Evolutionary conservation across 768 basidiomycete genomes (phyloP).

Genomic region (Xerocomellus dryophilus): DNA sequence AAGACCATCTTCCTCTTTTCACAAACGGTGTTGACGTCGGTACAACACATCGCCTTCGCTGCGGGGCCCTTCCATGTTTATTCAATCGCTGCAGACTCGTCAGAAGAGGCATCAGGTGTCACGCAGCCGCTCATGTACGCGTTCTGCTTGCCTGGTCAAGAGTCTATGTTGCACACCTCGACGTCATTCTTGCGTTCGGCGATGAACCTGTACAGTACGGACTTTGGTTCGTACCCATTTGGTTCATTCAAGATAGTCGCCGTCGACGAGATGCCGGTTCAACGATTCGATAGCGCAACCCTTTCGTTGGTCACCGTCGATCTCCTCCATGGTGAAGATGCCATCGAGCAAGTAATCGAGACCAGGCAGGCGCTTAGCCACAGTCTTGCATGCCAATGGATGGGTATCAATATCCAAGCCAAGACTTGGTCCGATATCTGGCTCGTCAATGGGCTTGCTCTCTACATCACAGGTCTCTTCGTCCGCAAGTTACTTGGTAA

Average conservation of each 20-base stretch:
- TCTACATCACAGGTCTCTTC: conserved; percentile 88
- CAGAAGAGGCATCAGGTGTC: conserved; percentile 59
- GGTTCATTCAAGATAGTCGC: conserved; percentile 92
- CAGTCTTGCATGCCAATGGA: conserved; percentile 93
- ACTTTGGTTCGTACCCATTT: conserved; percentile 96
- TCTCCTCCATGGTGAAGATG: conserved; percentile 80
- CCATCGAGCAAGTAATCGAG: conserved; percentile 91
- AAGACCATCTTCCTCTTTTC: conserved; percentile 94
- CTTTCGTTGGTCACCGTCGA: conserved; percentile 77
- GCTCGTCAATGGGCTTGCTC: conserved; percentile 92
- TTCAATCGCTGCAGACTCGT: conserved; percentile 60
- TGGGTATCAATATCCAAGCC: conserved; percentile 92
- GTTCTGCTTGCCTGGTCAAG: conserved; percentile 90
- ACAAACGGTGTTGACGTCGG: conserved; percentile 82
- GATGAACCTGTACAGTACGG: conserved; percentile 88
- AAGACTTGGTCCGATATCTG: conserved; percentile 92
- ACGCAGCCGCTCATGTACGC: conserved; percentile 80
- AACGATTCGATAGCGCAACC: conserved; percentile 82
- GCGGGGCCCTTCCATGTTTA: conserved; percentile 90
- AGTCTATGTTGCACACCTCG: conserved; percentile 64
- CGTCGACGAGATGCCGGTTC: conserved; percentile 81
- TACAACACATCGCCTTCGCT: conserved; percentile 95
- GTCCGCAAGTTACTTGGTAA: conserved; percentile 85
- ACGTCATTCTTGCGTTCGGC: conserved; percentile 78
- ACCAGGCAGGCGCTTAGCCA: conserved; percentile 83